Conservation (phyloP, 352 stramenopile species). For the Globisporangium cederbergense region DNA sequence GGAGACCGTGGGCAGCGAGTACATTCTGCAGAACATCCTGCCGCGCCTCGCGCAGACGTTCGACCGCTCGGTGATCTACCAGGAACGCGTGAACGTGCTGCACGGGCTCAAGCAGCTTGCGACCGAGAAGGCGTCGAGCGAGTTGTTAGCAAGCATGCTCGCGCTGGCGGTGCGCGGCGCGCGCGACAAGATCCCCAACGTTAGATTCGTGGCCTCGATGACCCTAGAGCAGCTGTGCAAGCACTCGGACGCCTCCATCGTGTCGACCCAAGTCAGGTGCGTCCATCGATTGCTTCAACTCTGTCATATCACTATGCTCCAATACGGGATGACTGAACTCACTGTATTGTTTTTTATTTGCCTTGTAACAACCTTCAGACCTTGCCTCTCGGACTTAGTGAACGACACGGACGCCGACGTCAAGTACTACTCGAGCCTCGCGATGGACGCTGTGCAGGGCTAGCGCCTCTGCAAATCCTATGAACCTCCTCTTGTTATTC, state of each 20-base stretch:
- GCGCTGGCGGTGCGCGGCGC: constrained; percentile 67
- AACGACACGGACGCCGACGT: constrained; percentile 81
- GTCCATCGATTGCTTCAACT: constrained; percentile 11
- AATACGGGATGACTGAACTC: not conserved
- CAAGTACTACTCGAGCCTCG: constrained; percentile 86
- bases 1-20: constrained; percentile 76
- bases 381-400: constrained; percentile 70
- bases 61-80: constrained; percentile 83
- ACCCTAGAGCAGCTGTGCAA: constrained; percentile 85
- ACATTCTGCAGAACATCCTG: constrained; percentile 82
- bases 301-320: not conserved
- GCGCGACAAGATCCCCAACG: constrained; percentile 85
- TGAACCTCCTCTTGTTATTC: constrained; percentile 18
- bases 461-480: constrained; percentile 22
- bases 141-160: constrained; percentile 63
- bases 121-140: constrained; percentile 65
- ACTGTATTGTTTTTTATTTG: not conserved
- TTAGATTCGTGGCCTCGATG: constrained; percentile 86
- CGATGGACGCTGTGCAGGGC: constrained; percentile 69
- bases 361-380: constrained; percentile 26
- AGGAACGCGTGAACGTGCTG: constrained; percentile 84
- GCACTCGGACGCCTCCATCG: constrained; percentile 60
- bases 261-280: constrained; percentile 73
- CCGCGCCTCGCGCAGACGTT: constrained; percentile 77
- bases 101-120: constrained; percentile 74